Percentiles rank a stretch among this genome's conserved stretches.
phyloP scores from a whole-genome alignment of 2,329 filamentous ascomycete genomes.

The Aureobasidium sp. region DNA sequence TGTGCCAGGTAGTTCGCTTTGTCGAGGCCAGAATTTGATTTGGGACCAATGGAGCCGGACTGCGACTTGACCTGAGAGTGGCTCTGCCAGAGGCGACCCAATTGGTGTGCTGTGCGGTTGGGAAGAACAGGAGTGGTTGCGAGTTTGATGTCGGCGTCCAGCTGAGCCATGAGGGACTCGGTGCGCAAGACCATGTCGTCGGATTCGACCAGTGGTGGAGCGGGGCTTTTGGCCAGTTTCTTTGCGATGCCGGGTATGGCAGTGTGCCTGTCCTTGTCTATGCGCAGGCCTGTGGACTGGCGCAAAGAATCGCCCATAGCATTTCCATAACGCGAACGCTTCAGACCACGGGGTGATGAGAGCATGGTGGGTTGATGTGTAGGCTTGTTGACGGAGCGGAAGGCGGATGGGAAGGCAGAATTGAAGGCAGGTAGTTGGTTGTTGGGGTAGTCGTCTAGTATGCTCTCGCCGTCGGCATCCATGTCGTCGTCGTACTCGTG shows the following conservation, averaged over 20 bases:
- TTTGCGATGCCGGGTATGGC: constrained; percentile 61
- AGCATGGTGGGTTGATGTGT: constrained; percentile 9
- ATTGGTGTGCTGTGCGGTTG: constrained; percentile 21
- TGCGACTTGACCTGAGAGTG: constrained; percentile 20
- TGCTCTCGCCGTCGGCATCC: constrained; percentile 21
- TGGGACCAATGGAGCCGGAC: constrained; percentile 25
- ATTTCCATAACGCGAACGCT: constrained; percentile 32
- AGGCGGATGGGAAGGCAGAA: not conserved
- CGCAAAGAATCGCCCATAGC: constrained; percentile 13
- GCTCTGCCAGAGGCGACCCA: constrained; percentile 22
- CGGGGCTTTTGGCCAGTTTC: constrained; percentile 51
- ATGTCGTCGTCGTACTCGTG: constrained; percentile 21
- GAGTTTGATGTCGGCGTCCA: constrained; percentile 27
- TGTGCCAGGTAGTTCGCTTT: constrained; percentile 75
- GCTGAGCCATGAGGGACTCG: constrained; percentile 54
- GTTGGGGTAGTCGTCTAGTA: not conserved
- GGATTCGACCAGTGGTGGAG: constrained; percentile 57
- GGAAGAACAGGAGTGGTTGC: constrained; percentile 24
- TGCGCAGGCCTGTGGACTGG: constrained; percentile 9
- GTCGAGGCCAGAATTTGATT: constrained; percentile 51
- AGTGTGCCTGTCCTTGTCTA: constrained; percentile 10
- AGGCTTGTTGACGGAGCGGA: not conserved
- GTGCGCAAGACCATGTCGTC: constrained; percentile 65
- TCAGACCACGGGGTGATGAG: constrained; percentile 24
- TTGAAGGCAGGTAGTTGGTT: not conserved